A percentile compares a stretch with the other conserved stretches of the same genome.
phyloP scores from a whole-genome alignment of 2,329 filamentous ascomycete genomes.

The Ceratocystis cubensis region DNA sequence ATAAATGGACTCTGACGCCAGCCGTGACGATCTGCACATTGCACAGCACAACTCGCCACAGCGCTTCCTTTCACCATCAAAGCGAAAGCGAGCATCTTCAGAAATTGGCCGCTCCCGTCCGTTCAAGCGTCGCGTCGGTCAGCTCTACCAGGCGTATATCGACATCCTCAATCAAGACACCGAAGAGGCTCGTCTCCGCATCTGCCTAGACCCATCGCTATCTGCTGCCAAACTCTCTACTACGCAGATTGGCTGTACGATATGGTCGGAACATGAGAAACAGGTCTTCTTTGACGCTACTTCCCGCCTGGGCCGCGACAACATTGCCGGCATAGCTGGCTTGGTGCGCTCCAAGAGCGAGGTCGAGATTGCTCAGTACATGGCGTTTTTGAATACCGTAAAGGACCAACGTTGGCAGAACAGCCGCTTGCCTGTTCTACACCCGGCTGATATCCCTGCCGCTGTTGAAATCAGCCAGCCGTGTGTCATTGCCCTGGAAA shows the following conservation, averaged over 20 bases:
- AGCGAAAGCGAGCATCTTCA: neutral
- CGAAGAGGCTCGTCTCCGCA: constrained; percentile 32
- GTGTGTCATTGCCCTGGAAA: constrained; percentile 54
- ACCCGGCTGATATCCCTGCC: constrained; percentile 49
- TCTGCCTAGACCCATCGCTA: neutral
- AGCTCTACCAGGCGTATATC: constrained; percentile 37
- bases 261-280: constrained; percentile 64
- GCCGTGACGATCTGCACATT: neutral
- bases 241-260: constrained; percentile 53
- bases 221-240: constrained; percentile 38
- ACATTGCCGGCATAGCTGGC: constrained; percentile 49
- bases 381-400: constrained; percentile 47
- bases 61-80: neutral
- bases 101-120: neutral
- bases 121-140: constrained; percentile 36
- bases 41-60: neutral
- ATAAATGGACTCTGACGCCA: neutral
- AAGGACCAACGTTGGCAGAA: constrained; percentile 32
- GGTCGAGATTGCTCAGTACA: constrained; percentile 59
- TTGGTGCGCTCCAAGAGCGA: constrained; percentile 59
- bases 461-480: constrained; percentile 58
- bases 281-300: constrained; percentile 54
- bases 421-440: constrained; percentile 8
- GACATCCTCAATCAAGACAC: constrained; percentile 46
- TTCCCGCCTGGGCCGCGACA: constrained; percentile 48